Percentiles rank a stretch among this genome's conserved stretches.
Conservation (phyloP, 73 alveolate genomes). For the Uronychia setigera region DNA sequence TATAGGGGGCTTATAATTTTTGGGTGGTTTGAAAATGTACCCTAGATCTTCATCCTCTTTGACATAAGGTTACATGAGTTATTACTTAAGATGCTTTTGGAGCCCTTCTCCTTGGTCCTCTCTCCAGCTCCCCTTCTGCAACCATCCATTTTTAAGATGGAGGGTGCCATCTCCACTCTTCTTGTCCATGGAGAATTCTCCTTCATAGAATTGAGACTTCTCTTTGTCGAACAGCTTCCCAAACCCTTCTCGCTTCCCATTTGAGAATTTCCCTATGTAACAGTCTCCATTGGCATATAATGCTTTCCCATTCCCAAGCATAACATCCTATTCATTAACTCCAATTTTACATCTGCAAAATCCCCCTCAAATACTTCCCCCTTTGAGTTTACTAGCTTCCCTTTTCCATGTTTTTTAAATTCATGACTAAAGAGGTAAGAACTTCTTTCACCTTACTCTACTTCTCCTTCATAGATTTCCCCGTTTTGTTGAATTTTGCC, state of each 20-base stretch:
- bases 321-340: not conserved
- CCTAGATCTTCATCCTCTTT: too few relatives aligned
- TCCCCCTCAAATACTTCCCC: conserved; percentile 1
- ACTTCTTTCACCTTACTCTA: not conserved
- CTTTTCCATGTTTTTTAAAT: not conserved
- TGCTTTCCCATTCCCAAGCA: not conserved
- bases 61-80: too few relatives aligned
- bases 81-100: too few relatives aligned
- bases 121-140: too few relatives aligned
- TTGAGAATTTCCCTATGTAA: not conserved
- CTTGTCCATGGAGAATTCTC: too few relatives aligned
- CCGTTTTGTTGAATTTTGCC: not conserved
- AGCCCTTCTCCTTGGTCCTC: too few relatives aligned
- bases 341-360: not conserved
- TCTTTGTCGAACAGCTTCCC: not conserved
- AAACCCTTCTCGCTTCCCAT: not conserved
- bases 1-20: too few relatives aligned
- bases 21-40: too few relatives aligned
- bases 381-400: not conserved
- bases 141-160: too few relatives aligned
- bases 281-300: not conserved
- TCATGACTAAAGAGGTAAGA: not conserved
- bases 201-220: not conserved
- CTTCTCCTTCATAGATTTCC: conserved; percentile 1
- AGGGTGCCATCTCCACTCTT: too few relatives aligned